These are phyloP conservation scores for Solanum appendiculatum DNA, from an alignment of 257 asterid genomes.

Conservation along the genomic window DNA sequence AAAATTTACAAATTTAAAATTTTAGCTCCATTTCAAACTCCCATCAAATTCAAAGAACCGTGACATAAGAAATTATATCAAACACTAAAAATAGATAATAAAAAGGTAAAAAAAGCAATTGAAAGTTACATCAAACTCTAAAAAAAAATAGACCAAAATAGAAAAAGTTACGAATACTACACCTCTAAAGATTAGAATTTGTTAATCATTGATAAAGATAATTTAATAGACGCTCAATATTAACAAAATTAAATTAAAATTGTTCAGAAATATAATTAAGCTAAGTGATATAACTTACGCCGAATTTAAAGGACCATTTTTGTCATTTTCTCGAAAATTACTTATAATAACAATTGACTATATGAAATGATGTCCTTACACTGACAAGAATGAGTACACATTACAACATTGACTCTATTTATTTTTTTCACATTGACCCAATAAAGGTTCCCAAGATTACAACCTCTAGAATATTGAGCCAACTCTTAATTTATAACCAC, in stretches of 20 bases:
- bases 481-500: neutral
- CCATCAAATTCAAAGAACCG: neutral
- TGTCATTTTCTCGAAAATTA: neutral
- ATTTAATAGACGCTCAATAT: neutral
- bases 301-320: neutral
- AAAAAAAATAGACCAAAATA: neutral
- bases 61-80: neutral
- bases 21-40: neutral
- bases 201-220: neutral
- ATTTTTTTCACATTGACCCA: neutral
- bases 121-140: neutral
- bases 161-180: neutral
- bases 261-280: neutral
- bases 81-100: neutral
- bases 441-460: neutral
- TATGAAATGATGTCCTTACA: neutral
- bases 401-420: neutral
- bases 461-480: neutral
- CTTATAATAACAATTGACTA: neutral
- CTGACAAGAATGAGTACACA: conserved; percentile 5
- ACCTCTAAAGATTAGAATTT: neutral
- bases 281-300: neutral
- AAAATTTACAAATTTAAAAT: neutral
- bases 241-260: neutral
- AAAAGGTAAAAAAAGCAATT: no score